These are phyloP conservation scores for Eremothecium cymbalariae DNA, from an alignment of 1,139 yeast genomes.

Conservation along the genomic window DNA sequence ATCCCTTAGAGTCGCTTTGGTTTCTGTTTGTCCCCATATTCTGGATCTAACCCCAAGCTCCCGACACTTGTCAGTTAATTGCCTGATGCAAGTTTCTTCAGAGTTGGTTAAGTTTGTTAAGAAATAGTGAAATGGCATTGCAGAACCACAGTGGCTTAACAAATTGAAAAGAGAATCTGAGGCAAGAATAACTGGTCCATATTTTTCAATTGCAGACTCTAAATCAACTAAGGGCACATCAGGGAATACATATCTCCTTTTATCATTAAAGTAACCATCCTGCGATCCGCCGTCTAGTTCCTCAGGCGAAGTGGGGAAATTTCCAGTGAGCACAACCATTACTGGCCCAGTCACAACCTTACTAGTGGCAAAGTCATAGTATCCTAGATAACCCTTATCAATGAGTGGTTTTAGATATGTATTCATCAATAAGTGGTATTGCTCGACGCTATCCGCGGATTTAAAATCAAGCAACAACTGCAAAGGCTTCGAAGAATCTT, in stretches of 20 bases:
- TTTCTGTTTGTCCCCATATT: constrained; percentile 46
- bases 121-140: constrained; percentile 9
- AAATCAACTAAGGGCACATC: constrained; percentile 33
- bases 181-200: constrained; percentile 16
- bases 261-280: constrained; percentile 17
- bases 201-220: constrained; percentile 6
- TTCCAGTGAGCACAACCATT: constrained; percentile 41
- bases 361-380: constrained; percentile 25
- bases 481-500: constrained; percentile 36
- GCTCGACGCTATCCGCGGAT: constrained; percentile 33
- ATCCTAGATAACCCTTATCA: constrained; percentile 35
- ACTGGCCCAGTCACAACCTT: constrained; percentile 35
- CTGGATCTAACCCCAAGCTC: constrained; percentile 35
- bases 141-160: constrained; percentile 13
- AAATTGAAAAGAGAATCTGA: constrained; percentile 20
- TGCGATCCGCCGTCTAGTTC: constrained; percentile 13
- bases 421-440: constrained; percentile 32
- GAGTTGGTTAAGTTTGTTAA: constrained; percentile 15
- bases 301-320: constrained; percentile 27
- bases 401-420: constrained; percentile 33
- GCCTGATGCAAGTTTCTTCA: constrained; percentile 27
- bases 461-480: constrained; percentile 44
- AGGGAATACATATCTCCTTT: constrained; percentile 31
- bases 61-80: constrained; percentile 33
- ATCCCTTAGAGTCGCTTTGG: constrained; percentile 37